phyloP scores from a whole-genome alignment of 2,329 filamentous ascomycete species.

The Exophiala aquamarina region DNA sequence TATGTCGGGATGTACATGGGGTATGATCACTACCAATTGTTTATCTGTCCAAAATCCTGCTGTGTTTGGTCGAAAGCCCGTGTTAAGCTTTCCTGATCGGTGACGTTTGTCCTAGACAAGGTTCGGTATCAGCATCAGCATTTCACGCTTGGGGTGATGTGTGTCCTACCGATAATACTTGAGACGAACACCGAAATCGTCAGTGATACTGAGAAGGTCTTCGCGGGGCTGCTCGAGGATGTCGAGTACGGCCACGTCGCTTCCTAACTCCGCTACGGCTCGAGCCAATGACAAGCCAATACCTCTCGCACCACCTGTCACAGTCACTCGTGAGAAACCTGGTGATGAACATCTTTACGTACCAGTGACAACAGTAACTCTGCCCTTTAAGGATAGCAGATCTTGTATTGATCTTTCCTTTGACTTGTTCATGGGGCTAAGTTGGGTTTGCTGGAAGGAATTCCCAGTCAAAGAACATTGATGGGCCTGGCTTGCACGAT shows the following conservation, averaged over 20 bases:
- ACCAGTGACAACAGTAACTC: slow-evolving; percentile 48
- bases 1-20: too few species aligned
- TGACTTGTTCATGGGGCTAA: slow-evolving; percentile 8
- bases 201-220: slow-evolving; percentile 9
- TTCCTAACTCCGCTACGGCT: slow-evolving; percentile 21
- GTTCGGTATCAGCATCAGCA: background rate
- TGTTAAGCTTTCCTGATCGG: slow-evolving; percentile 7
- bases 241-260: slow-evolving; percentile 23
- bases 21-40: slow-evolving; percentile 12
- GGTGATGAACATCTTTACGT: background rate
- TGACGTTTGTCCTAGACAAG: slow-evolving; percentile 35
- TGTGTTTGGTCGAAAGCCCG: slow-evolving; percentile 9
- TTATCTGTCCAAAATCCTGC: slow-evolving; percentile 20
- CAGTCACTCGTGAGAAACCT: background rate
- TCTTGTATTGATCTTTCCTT: slow-evolving; percentile 25
- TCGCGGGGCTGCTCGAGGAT: slow-evolving; percentile 19
- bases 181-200: slow-evolving; percentile 8
- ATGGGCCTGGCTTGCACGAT: too few species aligned
- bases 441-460: background rate
- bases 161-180: slow-evolving; percentile 14
- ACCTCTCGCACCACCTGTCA: slow-evolving; percentile 21
- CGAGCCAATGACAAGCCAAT: slow-evolving; percentile 22
- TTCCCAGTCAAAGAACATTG: background rate
- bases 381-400: slow-evolving; percentile 48
- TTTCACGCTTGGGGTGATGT: too few species aligned